Conservation (phyloP, 768 basidiomycete species). For the Amanita phalloides region DNA sequence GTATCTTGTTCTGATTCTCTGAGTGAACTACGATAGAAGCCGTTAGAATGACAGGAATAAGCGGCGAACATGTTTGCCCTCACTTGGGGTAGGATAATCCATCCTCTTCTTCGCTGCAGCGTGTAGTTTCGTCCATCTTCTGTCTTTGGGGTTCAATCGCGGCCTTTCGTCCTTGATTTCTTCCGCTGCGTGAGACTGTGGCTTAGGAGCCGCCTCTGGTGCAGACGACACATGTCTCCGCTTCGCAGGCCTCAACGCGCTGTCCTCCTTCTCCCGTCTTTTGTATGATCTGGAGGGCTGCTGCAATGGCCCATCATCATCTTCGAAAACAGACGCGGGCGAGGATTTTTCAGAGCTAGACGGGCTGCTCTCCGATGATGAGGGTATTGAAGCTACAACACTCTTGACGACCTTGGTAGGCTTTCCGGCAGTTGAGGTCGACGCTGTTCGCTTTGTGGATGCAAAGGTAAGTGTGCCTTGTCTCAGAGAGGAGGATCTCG, state of each 20-base stretch:
- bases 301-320: not conserved
- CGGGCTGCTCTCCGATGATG: slow-evolving; percentile 4
- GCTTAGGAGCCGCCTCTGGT: not conserved
- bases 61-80: slow-evolving; percentile 17
- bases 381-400: slow-evolving; percentile 1
- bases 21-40: slow-evolving; percentile 45
- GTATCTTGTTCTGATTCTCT: slow-evolving; percentile 47
- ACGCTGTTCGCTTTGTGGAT: slow-evolving; percentile 33
- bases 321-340: not conserved
- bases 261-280: not conserved
- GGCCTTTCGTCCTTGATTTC: slow-evolving; percentile 17
- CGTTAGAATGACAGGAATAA: not conserved
- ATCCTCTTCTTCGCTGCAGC: slow-evolving; percentile 38
- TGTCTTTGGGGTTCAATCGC: slow-evolving; percentile 36
- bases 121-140: slow-evolving; percentile 42
- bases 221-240: not conserved
- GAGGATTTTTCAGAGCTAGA: slow-evolving; percentile 3
- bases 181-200: slow-evolving; percentile 2
- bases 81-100: slow-evolving; percentile 50
- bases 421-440: slow-evolving; percentile 16
- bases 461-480: slow-evolving; percentile 37
- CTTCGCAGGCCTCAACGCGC: not conserved
- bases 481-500: slow-evolving; percentile 16
- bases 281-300: not conserved
- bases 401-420: slow-evolving; percentile 9